Base-by-base conservation (phyloP, 202 grass and related monocot species). In the Musa balbisiana region DNA sequence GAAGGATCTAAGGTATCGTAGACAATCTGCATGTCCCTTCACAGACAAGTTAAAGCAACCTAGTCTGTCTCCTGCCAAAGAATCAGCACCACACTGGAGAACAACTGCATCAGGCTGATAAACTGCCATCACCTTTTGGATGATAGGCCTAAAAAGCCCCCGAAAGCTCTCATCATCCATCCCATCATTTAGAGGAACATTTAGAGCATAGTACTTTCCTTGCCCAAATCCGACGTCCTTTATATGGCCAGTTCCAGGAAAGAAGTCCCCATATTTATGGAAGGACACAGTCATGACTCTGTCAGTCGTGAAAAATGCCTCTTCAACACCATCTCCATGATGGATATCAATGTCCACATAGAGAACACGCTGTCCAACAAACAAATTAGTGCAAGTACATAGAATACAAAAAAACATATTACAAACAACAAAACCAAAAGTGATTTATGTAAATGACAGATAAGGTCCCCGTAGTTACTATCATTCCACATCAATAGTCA, bases 271-370 rank as follows among this genome's bases (percentile, higher is more conserved):
- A 71, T 94, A 99, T 75, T 99, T 94, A 80, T 99, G 95, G 83
- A 99, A 99, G 56, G 95, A 99, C 83, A 94, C 85, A 0, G 95
- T 99, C 91, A 99, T 94, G 64, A 99, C 95, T 74, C 95, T 82
- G 52, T 99, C 87, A 23, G 95, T 99, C 49, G 95, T 99, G 89
- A 92, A 99, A 82, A 99, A 99, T 4, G 95, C 95, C 69, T 99
- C 95, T 80, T 99, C 95, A 59, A 99, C 95, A 24, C 95, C 95
- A 83, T 99, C 95, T 79, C 95, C 95, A 81, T 98, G 95, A 89
- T 94, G 95, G 73, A 98, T 89, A 87, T 98, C 95, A 86, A 98
- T 98, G 89, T 98, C 95, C 72, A 92, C 83, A 78, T 98, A 98
- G 52, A 98, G 78, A 76, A 98, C 95, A 64, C 95, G 88, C 95